Evolutionary conservation across 805 yeast species (phyloP).

Genomic region (Candida incommunis): DNA sequence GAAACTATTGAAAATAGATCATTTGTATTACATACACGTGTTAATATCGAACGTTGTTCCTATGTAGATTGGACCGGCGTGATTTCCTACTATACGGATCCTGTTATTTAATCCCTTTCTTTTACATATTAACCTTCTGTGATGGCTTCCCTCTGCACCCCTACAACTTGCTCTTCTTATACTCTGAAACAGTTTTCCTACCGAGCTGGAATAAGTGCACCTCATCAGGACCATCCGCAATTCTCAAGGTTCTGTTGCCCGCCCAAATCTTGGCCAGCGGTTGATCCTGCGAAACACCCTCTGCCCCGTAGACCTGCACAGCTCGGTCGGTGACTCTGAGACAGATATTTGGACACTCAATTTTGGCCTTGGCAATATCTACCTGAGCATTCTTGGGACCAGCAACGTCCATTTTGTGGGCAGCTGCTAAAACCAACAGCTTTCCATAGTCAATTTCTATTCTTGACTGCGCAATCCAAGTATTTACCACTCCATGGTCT

Average conservation of each 20-base stretch:
- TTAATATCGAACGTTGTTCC: conserved; percentile 1
- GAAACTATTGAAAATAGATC: background rate
- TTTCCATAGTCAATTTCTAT: conserved; percentile 41
- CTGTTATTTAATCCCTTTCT: too few relatives aligned
- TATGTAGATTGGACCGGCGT: too few relatives aligned
- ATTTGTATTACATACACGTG: background rate
- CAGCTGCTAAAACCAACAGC: conserved; percentile 42
- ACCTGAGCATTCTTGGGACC: conserved; percentile 40
- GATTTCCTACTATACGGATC: too few relatives aligned
- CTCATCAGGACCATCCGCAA: conserved; percentile 62
- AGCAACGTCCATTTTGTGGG: conserved; percentile 39
- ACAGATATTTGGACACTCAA: conserved; percentile 45
- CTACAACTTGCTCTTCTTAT: background rate
- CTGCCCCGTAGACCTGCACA: conserved; percentile 51
- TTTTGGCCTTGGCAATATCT: conserved; percentile 51
- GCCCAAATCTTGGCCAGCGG: conserved; percentile 42
- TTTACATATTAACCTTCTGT: too few relatives aligned
- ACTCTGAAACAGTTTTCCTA: conserved; percentile 15
- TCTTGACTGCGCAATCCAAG: conserved; percentile 36
- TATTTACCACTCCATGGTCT: conserved; percentile 35
- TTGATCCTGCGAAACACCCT: conserved; percentile 48
- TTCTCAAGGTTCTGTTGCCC: conserved; percentile 37
- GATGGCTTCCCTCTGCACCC: too few relatives aligned
- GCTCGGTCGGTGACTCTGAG: conserved; percentile 43
- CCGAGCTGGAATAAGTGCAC: conserved; percentile 47